Conservation (phyloP, 1,284 basidiomycete genomes). For the Irpex sp. region DNA sequence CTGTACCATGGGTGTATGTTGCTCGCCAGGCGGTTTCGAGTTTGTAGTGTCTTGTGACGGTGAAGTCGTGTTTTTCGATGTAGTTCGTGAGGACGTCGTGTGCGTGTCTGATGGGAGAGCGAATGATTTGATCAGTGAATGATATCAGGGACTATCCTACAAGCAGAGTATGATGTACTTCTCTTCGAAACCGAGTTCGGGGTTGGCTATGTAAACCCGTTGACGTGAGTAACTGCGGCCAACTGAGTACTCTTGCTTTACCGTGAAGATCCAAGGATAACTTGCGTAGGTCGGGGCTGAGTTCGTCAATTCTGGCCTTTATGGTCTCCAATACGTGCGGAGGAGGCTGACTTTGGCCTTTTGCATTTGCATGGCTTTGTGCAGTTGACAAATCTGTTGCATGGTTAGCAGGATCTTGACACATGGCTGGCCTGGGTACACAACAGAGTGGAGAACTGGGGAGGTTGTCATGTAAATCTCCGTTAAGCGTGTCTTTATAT, state of each 20-base stretch:
- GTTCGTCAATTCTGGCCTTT: neutral
- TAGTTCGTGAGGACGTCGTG: conserved; percentile 53
- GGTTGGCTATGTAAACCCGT: neutral
- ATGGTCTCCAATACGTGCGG: neutral
- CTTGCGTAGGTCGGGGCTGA: neutral
- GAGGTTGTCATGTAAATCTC: neutral
- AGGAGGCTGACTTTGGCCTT: neutral
- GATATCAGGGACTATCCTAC: neutral
- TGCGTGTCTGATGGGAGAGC: conserved; percentile 32
- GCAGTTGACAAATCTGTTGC: neutral
- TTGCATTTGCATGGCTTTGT: neutral
- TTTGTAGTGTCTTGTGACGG: conserved; percentile 54
- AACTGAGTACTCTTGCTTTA: neutral
- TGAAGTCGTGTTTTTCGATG: conserved; percentile 54
- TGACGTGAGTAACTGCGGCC: neutral
- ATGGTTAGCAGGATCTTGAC: neutral
- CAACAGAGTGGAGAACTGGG: neutral
- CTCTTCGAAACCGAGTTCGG: neutral
- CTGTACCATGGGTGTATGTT: conserved; percentile 53
- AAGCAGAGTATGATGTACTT: neutral
- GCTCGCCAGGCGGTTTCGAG: conserved; percentile 76
- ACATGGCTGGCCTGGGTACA: neutral
- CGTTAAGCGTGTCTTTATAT: neutral
- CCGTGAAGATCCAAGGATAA: neutral
- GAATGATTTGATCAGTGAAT: neutral